phyloP scores from a whole-genome alignment of 2,329 filamentous ascomycete genomes.

The Cordyceps sp. region DNA sequence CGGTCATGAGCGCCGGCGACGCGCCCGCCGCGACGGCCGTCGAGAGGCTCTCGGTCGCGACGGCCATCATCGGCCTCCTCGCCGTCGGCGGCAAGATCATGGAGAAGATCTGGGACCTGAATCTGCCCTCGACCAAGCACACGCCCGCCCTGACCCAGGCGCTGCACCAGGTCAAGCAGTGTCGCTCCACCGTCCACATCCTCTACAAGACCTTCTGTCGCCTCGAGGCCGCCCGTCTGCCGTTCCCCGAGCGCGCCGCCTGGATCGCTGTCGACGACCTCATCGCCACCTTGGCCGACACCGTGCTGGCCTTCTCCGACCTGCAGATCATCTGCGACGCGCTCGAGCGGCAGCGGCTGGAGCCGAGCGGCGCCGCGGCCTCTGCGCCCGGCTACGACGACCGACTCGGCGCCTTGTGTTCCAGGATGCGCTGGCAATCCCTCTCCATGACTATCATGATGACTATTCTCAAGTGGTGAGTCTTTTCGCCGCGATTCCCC shows the following conservation, averaged over 20 bases:
- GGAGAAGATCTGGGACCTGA: conserved; percentile 18
- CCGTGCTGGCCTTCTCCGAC: conserved; percentile 17
- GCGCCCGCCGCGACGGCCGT: background rate
- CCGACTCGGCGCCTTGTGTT: conserved; percentile 12
- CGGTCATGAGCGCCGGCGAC: background rate
- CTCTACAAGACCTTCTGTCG: conserved; percentile 17
- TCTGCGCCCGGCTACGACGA: conserved; percentile 11
- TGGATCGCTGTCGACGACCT: conserved; percentile 19
- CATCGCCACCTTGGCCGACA: conserved; percentile 18
- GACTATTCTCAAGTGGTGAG: conserved; percentile 21
- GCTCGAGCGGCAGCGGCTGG: conserved; percentile 2
- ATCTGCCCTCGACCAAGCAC: conserved; percentile 11
- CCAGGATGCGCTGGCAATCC: conserved; percentile 19
- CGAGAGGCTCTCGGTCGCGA: conserved; percentile 16
- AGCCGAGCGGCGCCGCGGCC: conserved; percentile 3
- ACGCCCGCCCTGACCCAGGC: conserved; percentile 13
- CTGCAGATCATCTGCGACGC: conserved; percentile 12
- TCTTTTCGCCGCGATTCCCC: background rate
- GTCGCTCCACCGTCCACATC: conserved; percentile 18
- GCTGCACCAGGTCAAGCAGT: conserved; percentile 19
- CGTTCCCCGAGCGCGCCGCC: conserved; percentile 16
- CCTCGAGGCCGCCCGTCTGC: conserved; percentile 15
- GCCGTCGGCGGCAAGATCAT: conserved; percentile 16
- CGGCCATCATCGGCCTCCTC: conserved; percentile 19
- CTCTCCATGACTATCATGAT: conserved; percentile 22